Evolutionary conservation across 176 grass and related monocot species (phyloP).

Genomic region (Chrysopogon serrulatus): DNA sequence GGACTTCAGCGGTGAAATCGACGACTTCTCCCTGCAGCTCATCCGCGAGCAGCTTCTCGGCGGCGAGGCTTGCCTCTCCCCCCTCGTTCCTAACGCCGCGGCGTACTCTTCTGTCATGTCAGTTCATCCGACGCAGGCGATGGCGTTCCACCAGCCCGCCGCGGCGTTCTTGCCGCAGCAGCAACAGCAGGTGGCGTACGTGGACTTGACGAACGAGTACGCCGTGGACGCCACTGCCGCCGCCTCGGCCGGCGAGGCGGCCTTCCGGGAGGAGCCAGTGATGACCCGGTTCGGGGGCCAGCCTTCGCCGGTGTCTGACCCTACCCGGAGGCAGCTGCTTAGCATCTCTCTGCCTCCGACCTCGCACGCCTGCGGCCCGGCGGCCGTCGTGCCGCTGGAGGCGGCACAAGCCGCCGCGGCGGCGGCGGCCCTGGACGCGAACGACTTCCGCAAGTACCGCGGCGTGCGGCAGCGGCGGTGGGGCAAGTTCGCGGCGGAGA

Average conservation of each 20-base stretch:
- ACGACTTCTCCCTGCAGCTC: conserved; percentile 41
- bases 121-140: not conserved
- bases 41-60: conserved; percentile 46
- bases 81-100: not conserved
- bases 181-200: conserved; percentile 1
- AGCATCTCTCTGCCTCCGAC: conserved; percentile 23
- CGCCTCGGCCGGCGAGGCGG: not conserved
- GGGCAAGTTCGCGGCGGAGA: conserved; percentile 95
- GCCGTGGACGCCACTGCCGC: not conserved
- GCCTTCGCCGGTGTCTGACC: conserved; percentile 32
- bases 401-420: not conserved
- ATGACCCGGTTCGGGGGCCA: conserved; percentile 46
- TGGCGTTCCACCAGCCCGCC: conserved; percentile 7
- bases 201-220: conserved; percentile 31
- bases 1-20: conserved; percentile 43
- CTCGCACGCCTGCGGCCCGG: conserved; percentile 22
- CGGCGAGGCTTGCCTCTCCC: conserved; percentile 19
- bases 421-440: not conserved
- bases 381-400: not conserved
- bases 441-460: conserved; percentile 65
- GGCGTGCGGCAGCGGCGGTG: conserved; percentile 83
- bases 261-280: conserved; percentile 28
- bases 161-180: not conserved
- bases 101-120: not conserved
- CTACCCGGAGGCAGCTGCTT: not conserved